phyloP scores from a whole-genome alignment of 768 basidiomycete species.

The Tephrocybe sp. region DNA sequence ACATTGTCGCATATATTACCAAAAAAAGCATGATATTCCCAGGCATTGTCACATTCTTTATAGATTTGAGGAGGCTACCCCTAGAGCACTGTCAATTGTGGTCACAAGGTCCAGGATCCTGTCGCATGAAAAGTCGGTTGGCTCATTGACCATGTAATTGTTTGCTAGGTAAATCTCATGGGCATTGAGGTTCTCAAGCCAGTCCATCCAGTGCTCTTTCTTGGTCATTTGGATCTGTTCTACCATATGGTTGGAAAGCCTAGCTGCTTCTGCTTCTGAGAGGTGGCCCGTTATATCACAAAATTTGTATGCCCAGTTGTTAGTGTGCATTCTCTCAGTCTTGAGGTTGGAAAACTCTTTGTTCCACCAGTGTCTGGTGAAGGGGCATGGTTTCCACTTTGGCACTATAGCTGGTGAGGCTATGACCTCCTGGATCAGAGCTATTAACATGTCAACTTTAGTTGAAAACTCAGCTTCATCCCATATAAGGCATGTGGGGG shows the following conservation, averaged over 20 bases:
- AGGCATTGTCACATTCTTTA: no score
- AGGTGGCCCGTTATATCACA: neutral
- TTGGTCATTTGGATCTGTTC: neutral
- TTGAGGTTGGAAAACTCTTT: slow-evolving; percentile 12
- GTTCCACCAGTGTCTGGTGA: slow-evolving; percentile 22
- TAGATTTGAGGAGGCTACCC: no score
- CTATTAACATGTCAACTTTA: no score
- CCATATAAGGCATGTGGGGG: no score
- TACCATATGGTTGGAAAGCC: neutral
- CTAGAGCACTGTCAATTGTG: no score
- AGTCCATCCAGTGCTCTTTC: neutral
- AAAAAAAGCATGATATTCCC: no score
- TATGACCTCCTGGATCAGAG: slow-evolving; percentile 10
- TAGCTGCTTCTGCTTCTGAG: neutral
- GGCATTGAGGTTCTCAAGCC: neutral
- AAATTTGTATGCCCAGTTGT: neutral
- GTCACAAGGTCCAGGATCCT: no score
- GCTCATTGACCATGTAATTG: slow-evolving; percentile 1
- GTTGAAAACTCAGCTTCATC: neutral
- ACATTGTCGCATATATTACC: no score
- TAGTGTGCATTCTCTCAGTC: no score
- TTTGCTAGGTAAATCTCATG: neutral
- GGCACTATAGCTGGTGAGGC: neutral
- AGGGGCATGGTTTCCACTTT: slow-evolving; percentile 12
- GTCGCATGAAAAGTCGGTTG: neutral